These are phyloP conservation scores for Ganoderma multipileum DNA, from an alignment of 1,284 basidiomycete genomes.

Conservation along the genomic window DNA sequence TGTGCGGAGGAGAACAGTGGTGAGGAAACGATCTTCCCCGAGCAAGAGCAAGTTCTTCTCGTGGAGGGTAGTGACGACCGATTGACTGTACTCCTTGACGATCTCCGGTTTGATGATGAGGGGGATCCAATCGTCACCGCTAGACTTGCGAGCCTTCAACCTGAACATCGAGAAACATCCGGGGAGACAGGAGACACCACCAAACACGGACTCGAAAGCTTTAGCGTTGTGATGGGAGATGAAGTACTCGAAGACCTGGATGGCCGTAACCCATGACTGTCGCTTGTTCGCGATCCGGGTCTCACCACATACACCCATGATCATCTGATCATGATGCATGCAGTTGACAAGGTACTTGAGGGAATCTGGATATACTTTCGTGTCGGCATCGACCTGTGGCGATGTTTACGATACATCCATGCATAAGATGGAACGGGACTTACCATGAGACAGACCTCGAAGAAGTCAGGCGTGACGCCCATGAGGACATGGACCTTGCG, in stretches of 20 bases:
- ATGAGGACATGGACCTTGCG: slow-evolving; percentile 95
- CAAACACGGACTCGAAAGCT: slow-evolving; percentile 98
- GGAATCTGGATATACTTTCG: slow-evolving; percentile 89
- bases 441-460: slow-evolving; percentile 98
- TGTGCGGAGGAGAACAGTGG: slow-evolving; percentile 92
- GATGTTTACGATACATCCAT: not conserved
- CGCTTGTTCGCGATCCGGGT: slow-evolving; percentile 99
- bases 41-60: slow-evolving; percentile 97
- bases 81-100: slow-evolving; percentile 96
- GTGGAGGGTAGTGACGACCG: slow-evolving; percentile 92
- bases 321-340: slow-evolving; percentile 98
- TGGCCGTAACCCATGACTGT: slow-evolving; percentile 96
- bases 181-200: slow-evolving; percentile 98
- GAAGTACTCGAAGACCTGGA: slow-evolving; percentile 99
- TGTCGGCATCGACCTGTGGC: slow-evolving; percentile 95
- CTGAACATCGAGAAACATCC: slow-evolving; percentile 99
- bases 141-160: slow-evolving; percentile 89
- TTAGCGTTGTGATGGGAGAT: slow-evolving; percentile 99
- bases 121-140: slow-evolving; percentile 97
- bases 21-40: slow-evolving; percentile 98
- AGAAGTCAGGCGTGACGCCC: slow-evolving; percentile 99
- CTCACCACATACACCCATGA: slow-evolving; percentile 99
- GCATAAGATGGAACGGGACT: slow-evolving; percentile 36
- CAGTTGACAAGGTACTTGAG: slow-evolving; percentile 91
- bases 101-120: slow-evolving; percentile 98